Conservation (phyloP, 2,329 filamentous ascomycete genomes). For the Periconia sp. region DNA sequence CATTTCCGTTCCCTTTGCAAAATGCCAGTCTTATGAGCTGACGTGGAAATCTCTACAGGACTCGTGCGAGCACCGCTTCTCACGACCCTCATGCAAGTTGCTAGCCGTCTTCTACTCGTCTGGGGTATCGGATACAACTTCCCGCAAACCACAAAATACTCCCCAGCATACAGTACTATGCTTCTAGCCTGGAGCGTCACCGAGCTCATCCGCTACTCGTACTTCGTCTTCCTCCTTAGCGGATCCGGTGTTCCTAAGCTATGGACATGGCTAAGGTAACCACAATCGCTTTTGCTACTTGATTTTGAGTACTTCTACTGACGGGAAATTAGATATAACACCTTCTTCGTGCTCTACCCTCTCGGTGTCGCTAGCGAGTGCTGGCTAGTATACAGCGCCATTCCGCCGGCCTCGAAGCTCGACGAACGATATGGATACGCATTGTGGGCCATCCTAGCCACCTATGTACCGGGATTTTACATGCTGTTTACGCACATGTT, state of each 20-base stretch:
- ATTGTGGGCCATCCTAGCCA: slow-evolving; percentile 65
- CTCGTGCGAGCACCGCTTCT: slow-evolving; percentile 81
- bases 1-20: not conserved
- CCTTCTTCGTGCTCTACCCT: slow-evolving; percentile 91
- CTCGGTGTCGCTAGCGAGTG: slow-evolving; percentile 89
- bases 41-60: slow-evolving; percentile 51
- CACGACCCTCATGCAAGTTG: slow-evolving; percentile 89
- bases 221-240: slow-evolving; percentile 76
- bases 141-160: slow-evolving; percentile 61
- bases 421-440: slow-evolving; percentile 58
- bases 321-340: slow-evolving; percentile 64
- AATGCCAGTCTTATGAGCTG: not conserved
- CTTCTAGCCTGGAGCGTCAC: slow-evolving; percentile 85
- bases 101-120: slow-evolving; percentile 82
- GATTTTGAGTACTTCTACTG: not conserved
- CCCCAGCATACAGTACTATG: slow-evolving; percentile 72
- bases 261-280: slow-evolving; percentile 75
- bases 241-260: slow-evolving; percentile 59
- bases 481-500: slow-evolving; percentile 95
- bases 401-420: slow-evolving; percentile 59
- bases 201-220: slow-evolving; percentile 90
- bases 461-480: slow-evolving; percentile 82
- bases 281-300: slow-evolving; percentile 3
- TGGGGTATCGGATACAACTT: slow-evolving; percentile 81
- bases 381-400: slow-evolving; percentile 72